phyloP scores from a whole-genome alignment of 768 basidiomycete species.

The Tephrocybe sp. region DNA sequence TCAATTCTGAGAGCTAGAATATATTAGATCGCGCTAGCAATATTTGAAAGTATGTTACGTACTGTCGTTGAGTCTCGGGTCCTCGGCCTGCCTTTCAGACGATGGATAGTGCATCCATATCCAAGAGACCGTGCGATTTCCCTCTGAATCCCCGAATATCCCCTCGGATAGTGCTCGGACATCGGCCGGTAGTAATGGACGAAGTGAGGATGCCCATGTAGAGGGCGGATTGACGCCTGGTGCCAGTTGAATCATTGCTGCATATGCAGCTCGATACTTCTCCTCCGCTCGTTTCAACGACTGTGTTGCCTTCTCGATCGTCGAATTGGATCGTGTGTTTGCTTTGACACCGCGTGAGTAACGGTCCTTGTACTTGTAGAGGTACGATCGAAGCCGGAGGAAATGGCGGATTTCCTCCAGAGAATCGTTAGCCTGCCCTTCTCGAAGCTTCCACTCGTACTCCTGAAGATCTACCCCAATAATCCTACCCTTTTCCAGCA shows the following conservation, averaged over 20 bases:
- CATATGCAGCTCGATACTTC: neutral
- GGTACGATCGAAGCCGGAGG: constrained; percentile 3
- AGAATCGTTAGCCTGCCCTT: neutral
- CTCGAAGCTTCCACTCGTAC: neutral
- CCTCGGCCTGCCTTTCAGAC: neutral
- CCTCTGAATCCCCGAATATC: constrained; percentile 1
- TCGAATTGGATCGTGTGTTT: constrained; percentile 1
- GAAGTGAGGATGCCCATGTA: neutral
- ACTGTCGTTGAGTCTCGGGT: neutral
- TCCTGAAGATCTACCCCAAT: neutral
- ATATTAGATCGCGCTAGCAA: neutral
- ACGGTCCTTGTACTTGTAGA: constrained; percentile 13
- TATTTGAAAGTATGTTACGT: neutral
- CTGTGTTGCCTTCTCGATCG: neutral
- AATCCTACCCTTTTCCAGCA: neutral
- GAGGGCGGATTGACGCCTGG: neutral
- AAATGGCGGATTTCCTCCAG: neutral
- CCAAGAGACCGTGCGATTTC: neutral
- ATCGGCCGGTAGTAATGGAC: neutral
- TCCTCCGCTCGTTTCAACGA: neutral
- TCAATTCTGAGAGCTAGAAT: constrained; percentile 17
- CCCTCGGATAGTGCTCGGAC: neutral
- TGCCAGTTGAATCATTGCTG: neutral
- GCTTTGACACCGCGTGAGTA: neutral
- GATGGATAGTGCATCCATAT: neutral